Base-by-base conservation (phyloP, 805 yeast genomes). In the Monosporozyma aquatica region DNA sequence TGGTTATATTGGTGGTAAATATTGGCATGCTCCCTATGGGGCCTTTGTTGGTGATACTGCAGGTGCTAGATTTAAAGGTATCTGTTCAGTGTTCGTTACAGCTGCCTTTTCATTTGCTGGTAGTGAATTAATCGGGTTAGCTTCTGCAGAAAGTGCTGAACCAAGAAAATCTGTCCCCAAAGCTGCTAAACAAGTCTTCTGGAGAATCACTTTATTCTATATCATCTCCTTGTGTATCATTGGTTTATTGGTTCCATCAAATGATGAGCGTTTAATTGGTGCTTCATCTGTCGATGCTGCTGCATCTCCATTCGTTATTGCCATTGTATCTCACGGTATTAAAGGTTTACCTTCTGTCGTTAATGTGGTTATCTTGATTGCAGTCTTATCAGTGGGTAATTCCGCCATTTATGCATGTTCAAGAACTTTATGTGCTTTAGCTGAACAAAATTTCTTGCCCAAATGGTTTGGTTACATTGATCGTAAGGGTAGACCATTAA, bases 251-350 rank as follows among this genome's bases (percentile, higher is more conserved):
- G 78, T 74, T 38, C 72, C 76, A 29, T 67, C 66, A 42, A 61
- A 55, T 35, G 71, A 71, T 43, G 47, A 57, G 8, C 60, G 75
- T 46, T 61, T 70, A 47, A 62, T 72, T 42, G 74, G 75, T 44
- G 66, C 73, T 24, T 59, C 71, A 37, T 71, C 68, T 38, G 76
- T 71, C 41, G 76, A 74, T 48, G 82, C 81, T 35, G 63, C 78
- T 13, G 83, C 87, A 10, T 82, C 89, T 13, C 90, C 92, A 13
- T 82, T 82, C 51, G 90, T 82, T 42, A 76, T 83, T 62, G 84
- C 90, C 25, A 74, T 81, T 43, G 66, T 60, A 26, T 68, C 71
- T 38, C 82, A 82, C 22, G 84, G 85, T 45, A 78, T 80, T 48
- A 64, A 59, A 25, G 87, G 80, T 34, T 62, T 80, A 39, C 85